Conservation (phyloP, 2,329 filamentous ascomycete genomes). For the Aurifilum marmelostoma region DNA sequence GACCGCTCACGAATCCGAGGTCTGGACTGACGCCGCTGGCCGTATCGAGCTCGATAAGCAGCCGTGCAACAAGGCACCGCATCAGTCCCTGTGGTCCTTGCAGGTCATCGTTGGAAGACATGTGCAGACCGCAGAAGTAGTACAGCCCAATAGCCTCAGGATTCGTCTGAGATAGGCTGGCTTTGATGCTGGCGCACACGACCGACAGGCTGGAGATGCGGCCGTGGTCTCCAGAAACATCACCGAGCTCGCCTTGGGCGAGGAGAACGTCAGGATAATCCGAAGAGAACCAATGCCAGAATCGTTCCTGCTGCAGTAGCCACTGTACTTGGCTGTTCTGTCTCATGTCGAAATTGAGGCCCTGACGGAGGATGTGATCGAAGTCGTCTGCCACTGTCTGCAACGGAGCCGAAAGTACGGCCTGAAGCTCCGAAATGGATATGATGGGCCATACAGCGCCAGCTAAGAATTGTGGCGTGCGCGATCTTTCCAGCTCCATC, state of each 20-base stretch:
- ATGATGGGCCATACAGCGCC: neutral
- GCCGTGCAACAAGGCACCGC: constrained; percentile 5
- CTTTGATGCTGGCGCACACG: constrained; percentile 11
- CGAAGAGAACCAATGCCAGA: neutral
- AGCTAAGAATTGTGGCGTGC: neutral
- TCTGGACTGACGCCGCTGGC: neutral
- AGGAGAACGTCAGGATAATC: neutral
- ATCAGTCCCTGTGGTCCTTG: constrained; percentile 8
- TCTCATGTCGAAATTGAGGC: neutral
- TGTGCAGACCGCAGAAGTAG: constrained; percentile 18
- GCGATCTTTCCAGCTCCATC: neutral
- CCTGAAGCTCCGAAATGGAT: neutral
- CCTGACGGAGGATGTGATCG: neutral
- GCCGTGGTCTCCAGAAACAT: neutral
- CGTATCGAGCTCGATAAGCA: constrained; percentile 4
- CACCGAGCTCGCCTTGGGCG: neutral
- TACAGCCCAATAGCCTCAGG: constrained; percentile 3
- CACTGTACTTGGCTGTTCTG: neutral
- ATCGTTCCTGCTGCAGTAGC: neutral
- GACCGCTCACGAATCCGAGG: neutral
- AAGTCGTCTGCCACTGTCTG: neutral
- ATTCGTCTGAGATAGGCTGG: neutral
- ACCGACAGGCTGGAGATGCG: constrained; percentile 5
- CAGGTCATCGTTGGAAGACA: neutral
- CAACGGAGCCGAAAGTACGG: neutral